These are phyloP conservation scores for Emmonsiellopsis sp. DNA, from an alignment of 2,329 filamentous ascomycete genomes.

Conservation along the genomic window DNA sequence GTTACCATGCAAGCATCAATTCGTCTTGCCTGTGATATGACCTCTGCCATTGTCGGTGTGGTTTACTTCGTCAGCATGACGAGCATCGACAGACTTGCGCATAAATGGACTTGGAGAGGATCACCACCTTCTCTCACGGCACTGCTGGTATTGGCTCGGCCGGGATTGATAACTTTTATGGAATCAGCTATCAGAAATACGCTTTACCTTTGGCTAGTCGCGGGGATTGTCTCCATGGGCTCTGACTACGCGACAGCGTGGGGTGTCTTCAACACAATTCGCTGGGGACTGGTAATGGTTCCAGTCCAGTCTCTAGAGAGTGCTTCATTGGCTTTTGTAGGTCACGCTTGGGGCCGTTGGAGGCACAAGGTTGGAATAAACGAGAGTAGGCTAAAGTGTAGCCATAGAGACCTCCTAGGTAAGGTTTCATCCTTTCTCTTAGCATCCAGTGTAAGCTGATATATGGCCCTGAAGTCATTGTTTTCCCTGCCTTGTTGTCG, in stretches of 20 bases:
- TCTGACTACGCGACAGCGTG: slow-evolving; percentile 60
- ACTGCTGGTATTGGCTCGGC: slow-evolving; percentile 44
- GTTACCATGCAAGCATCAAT: slow-evolving; percentile 57
- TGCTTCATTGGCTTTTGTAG: slow-evolving; percentile 55
- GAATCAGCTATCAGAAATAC: slow-evolving; percentile 61
- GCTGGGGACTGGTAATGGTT: slow-evolving; percentile 67
- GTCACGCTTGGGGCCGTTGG: slow-evolving; percentile 55
- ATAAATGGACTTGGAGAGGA: slow-evolving; percentile 9
- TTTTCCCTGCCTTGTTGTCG: slow-evolving; percentile 46
- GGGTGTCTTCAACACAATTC: slow-evolving; percentile 64
- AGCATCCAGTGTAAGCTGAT: slow-evolving; percentile 5
- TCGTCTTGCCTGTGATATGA: slow-evolving; percentile 51
- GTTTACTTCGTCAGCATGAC: slow-evolving; percentile 48
- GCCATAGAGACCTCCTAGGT: slow-evolving; percentile 23
- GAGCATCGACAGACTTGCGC: slow-evolving; percentile 14
- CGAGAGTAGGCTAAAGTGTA: slow-evolving; percentile 20
- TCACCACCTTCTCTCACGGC: slow-evolving; percentile 33
- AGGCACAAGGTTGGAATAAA: slow-evolving; percentile 25
- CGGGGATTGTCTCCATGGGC: slow-evolving; percentile 54
- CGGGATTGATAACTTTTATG: slow-evolving; percentile 49
- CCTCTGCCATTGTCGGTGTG: slow-evolving; percentile 47
- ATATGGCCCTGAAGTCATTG: slow-evolving; percentile 28
- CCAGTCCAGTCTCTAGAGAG: slow-evolving; percentile 59
- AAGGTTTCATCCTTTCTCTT: slow-evolving; percentile 6
- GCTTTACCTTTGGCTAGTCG: slow-evolving; percentile 62